Base-by-base conservation (phyloP, 1,284 basidiomycete genomes). In the Macrocybe sp. region DNA sequence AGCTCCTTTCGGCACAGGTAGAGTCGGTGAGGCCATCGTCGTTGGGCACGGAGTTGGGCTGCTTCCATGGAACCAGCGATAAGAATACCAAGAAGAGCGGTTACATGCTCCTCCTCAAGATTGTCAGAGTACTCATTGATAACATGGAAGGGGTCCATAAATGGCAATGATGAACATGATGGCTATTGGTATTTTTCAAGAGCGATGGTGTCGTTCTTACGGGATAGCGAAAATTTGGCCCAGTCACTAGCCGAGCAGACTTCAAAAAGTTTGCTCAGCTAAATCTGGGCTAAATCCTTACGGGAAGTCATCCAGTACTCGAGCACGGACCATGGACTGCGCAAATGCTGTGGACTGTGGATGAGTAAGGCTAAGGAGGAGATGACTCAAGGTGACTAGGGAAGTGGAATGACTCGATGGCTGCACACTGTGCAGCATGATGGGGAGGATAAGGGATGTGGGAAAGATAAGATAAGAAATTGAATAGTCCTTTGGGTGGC, bases 1-100 rank as follows among this genome's bases (percentile, higher is more conserved):
- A 68, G 55, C 16, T 67, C 44, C 2, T 49, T 36, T 6, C 61
- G 56, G 32, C 39, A 12, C 0, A 66, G 56, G 41, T 64, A 65
- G 6, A 55, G 22, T 3, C 45, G 52, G 22, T 49, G 44, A 14
- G 45, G 47, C 7, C 44, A 50, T 8, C 46, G 41, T 11, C 39
- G 48, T 34, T 45, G 37, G 44, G 39, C 49, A 11, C 42, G 36
- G 9, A 44, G 37, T 10, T 47, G 39, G 4, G 37, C 41, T 30
- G 48, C 48, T 36, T 46, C 46, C 31, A 43, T 42, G 30, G 32
- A 35, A 3, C 10, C 7, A 28, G 39, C 14, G 12, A 14, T 22
- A 10, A 46, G 7, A 10, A 50, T 11, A 3, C 34, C 33, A 8
- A 30, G 35, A 2, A 29, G 8, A 2, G 31, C 29, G 10, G 29